Evolutionary conservation across 2,329 filamentous ascomycete species (phyloP).

Genomic region (Arachnopeziza araneosa): DNA sequence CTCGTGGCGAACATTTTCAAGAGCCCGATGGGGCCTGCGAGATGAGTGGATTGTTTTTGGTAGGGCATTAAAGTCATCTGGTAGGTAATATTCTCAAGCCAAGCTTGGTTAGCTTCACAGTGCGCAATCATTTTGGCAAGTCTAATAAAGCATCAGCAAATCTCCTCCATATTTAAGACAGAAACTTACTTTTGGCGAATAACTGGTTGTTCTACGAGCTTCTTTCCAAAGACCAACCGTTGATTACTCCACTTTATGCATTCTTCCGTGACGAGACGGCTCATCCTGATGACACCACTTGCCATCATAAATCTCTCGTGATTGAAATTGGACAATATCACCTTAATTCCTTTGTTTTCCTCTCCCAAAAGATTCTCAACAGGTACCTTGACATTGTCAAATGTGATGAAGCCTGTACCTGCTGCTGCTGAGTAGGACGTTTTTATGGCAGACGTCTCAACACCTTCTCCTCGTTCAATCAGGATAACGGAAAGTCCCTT

Average conservation of each 20-base stretch:
- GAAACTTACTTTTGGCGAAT: conserved; percentile 66
- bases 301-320: conserved; percentile 78
- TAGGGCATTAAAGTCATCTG: conserved; percentile 87
- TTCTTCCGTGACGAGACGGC: conserved; percentile 69
- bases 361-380: conserved; percentile 71
- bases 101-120: conserved; percentile 76
- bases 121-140: conserved; percentile 84
- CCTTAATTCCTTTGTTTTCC: conserved; percentile 80
- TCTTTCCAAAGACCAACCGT: conserved; percentile 77
- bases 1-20: conserved; percentile 76
- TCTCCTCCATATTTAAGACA: neutral
- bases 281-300: conserved; percentile 58
- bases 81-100: conserved; percentile 79
- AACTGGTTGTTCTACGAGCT: conserved; percentile 74
- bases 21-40: conserved; percentile 76
- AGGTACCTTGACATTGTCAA: conserved; percentile 82
- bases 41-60: conserved; percentile 64
- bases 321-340: conserved; percentile 85
- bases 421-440: conserved; percentile 75
- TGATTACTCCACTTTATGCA: conserved; percentile 87
- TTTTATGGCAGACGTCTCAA: conserved; percentile 74
- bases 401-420: conserved; percentile 63
- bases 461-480: conserved; percentile 66
- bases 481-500: conserved; percentile 75
- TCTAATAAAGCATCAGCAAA: conserved; percentile 33